A percentile compares a stretch with the other conserved stretches of the same genome.
phyloP scores from a whole-genome alignment of 352 stramenopile genomes.

The Phytophthora constricta region DNA sequence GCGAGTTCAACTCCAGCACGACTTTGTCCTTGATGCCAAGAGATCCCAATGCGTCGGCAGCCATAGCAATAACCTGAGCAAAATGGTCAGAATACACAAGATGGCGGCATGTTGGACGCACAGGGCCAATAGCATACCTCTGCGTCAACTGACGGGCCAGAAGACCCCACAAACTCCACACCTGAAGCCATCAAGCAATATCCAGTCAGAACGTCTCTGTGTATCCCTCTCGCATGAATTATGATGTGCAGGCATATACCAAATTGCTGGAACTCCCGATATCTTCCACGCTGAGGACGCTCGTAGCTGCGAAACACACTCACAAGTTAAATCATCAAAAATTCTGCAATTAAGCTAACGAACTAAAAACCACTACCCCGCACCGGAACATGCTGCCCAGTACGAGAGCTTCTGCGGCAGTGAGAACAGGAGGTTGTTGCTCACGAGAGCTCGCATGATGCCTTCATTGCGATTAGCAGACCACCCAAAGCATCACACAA shows the following conservation, averaged over 20 bases:
- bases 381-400: constrained; percentile 89
- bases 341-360: background rate
- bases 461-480: constrained; percentile 34
- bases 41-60: constrained; percentile 55
- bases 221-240: background rate
- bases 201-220: too few relatives aligned
- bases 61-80: constrained; percentile 80
- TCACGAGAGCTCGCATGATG: constrained; percentile 79
- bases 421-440: constrained; percentile 76
- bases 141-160: constrained; percentile 75
- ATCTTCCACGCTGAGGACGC: constrained; percentile 84
- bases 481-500: background rate
- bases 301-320: constrained; percentile 65
- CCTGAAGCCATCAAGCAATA: constrained; percentile 32
- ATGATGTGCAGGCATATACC: constrained; percentile 41
- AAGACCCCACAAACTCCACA: constrained; percentile 85
- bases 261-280: constrained; percentile 91
- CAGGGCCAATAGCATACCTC: constrained; percentile 69
- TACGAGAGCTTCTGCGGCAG: constrained; percentile 87
- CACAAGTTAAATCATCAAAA: constrained; percentile 4
- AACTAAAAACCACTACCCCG: constrained; percentile 14
- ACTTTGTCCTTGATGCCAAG: constrained; percentile 71
- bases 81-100: background rate
- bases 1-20: constrained; percentile 80
- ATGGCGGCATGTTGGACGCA: background rate